Base-by-base conservation (phyloP, 257 asterid genomes). In the Schizonepeta tenuifolia region DNA sequence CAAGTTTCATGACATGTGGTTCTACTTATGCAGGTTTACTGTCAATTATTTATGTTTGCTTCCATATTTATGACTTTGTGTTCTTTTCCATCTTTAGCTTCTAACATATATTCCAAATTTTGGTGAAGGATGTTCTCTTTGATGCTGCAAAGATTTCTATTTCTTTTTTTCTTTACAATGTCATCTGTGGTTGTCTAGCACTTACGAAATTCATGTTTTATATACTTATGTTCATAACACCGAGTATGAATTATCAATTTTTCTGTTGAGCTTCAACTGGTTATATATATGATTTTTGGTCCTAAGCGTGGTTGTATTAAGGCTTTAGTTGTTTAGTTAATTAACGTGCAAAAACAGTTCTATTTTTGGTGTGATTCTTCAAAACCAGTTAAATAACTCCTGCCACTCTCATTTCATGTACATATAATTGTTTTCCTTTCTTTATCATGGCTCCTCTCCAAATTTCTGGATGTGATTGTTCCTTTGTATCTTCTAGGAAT, bases 401-500 rank as follows among this genome's bases (percentile, higher is more conserved):
- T 35, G 6, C 76, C 57, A 11, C 68, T 18, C 59, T 35, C 67
- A 49, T 47, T 49, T 22, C 47, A 14, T 49, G 53, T 33, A 10
- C 40, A 63, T n/a, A n/a, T 8, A 35, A 62, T 14, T 61, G 24
- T n/a, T 57, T 18, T 46, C 17, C n/a, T 21, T 55, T 38, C 43
- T 47, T 41, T 1, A 38, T 24, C n/a, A 54, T 61, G 5, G 24
- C 22, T 60, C 56, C 33, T 56, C n/a, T 28, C 54, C 9, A 12
- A 55, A 18, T 44, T n/a, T 55, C 51, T 18, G 62, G 49, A 17
- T 71, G 5, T 43, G 46, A 70, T 63, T 40, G 50, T 69, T 49
- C 57, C 49, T 68, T 53, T 76, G 40, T 75, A 49, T 69, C 76
- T 51, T 36, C 51, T 49, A 93, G 98, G 88, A 90, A 86, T 81